Base-by-base conservation (phyloP, 306 rosid genomes). In the Cucumis melo region DNA sequence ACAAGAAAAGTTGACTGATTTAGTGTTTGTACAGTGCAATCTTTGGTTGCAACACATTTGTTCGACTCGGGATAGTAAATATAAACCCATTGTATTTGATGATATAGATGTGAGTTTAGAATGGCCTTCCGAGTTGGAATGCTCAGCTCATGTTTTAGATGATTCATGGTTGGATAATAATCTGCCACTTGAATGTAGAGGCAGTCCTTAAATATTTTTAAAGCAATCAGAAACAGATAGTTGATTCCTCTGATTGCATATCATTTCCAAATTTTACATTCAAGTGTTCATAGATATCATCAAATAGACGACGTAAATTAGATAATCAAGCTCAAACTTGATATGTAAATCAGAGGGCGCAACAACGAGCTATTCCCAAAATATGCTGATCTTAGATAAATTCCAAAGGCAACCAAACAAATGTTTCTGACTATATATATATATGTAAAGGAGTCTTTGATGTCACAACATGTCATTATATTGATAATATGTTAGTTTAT, bases 11-110 rank as follows among this genome's bases (percentile, higher is more conserved):
- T 53, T 89, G 75, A 84, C 73, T 12, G 93, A 89, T 59, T 78
- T 87, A 82, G 87, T 86, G 59, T 91, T 86, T 84, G 88, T 87
- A 55, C 93, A 89, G 51, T 85, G 91, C 85, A 91, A 89, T 84
- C 88, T 89, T 57, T 86, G 93, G 93, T 66, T 87, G 65, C 88
- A 80, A 44, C 61, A 86, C 73, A 74, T 83, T 59, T 80, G 59
- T 80, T 86, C 79, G 48, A 79, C 67, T 7, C 79, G 80, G 78
- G 84, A 82, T 77, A 74, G 84, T 50, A 87, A 85, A 81, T 82
- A 64, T 76, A 80, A 83, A 65, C 84, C 88, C 15, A n/a, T 91
- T 27, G 55, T 76, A 51, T 91, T 65, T 62, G 91, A 91, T 62
- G 88, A 87, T 74, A 77, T 89, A 54, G 92, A 91, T 81, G 87